phyloP scores from a whole-genome alignment of 768 basidiomycete genomes.

The Suillus fuscotomentosus region DNA sequence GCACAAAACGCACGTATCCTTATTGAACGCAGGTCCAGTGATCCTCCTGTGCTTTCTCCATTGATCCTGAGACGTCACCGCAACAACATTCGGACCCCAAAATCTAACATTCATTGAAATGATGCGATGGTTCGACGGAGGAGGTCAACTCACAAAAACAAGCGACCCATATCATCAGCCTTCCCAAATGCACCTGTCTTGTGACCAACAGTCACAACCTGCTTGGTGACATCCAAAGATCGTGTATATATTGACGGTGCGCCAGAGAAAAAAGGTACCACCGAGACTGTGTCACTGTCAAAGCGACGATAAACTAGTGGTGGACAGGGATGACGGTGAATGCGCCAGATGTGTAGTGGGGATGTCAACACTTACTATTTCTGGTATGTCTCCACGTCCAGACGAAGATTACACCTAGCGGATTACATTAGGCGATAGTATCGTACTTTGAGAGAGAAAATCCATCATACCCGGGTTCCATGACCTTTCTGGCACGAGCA shows the following conservation, averaged over 20 bases:
- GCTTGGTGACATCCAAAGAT: constrained; percentile 20
- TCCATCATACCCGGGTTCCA: constrained; percentile 19
- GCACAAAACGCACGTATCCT: constrained; percentile 18
- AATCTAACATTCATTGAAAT: constrained; percentile 4
- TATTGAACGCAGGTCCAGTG: constrained; percentile 21
- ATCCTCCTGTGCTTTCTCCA: constrained; percentile 24
- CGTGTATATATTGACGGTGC: constrained; percentile 20
- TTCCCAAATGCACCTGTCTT: constrained; percentile 19
- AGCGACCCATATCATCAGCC: constrained; percentile 8
- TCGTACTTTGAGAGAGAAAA: not conserved
- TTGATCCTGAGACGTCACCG: constrained; percentile 6
- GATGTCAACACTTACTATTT: constrained; percentile 9
- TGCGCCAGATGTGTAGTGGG: not conserved
- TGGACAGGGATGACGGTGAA: not conserved
- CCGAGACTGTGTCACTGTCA: constrained; percentile 20
- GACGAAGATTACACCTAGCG: constrained; percentile 15
- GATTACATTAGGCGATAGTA: not conserved
- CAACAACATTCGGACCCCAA: constrained; percentile 19
- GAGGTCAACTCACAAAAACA: constrained; percentile 18
- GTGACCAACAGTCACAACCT: constrained; percentile 18
- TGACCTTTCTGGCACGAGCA: constrained; percentile 16
- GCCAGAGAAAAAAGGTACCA: constrained; percentile 20
- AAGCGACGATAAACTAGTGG: constrained; percentile 18
- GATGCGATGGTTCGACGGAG: not conserved
- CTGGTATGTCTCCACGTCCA: constrained; percentile 24